Conservation (phyloP, 495 filamentous ascomycete genomes). For the Cladorrhinum samala region DNA sequence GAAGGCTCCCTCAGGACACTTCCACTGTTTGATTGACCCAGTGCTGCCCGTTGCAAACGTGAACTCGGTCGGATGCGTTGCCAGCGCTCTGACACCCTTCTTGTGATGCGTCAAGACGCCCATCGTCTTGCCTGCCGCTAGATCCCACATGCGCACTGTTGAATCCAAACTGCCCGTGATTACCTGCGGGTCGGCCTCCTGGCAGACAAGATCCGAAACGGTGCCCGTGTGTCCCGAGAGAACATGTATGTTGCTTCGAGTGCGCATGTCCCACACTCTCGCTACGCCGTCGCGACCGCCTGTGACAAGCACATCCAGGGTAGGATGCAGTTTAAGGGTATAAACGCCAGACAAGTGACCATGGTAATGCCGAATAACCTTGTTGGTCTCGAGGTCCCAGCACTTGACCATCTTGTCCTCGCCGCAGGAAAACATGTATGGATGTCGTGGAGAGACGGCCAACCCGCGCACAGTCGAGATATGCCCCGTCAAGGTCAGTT, state of each 20-base stretch:
- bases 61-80: conserved; percentile 86
- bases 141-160: conserved; percentile 91
- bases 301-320: conserved; percentile 88
- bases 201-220: conserved; percentile 80
- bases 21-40: conserved; percentile 98
- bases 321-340: conserved; percentile 83
- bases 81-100: conserved; percentile 84
- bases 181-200: conserved; percentile 95
- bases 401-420: conserved; percentile 99
- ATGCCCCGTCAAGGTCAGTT: conserved; percentile 89
- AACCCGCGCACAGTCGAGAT: conserved; percentile 94
- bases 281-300: conserved; percentile 92
- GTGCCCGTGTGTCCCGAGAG: conserved; percentile 84
- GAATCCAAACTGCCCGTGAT: conserved; percentile 87
- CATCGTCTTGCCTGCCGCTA: conserved; percentile 95
- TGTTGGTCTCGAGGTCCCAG: conserved; percentile 98
- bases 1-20: conserved; percentile 94
- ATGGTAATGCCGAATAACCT: conserved; percentile 97
- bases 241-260: conserved; percentile 90
- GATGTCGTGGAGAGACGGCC: conserved; percentile 88
- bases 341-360: conserved; percentile 96
- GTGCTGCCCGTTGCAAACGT: conserved; percentile 92
- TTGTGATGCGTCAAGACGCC: conserved; percentile 97
- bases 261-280: conserved; percentile 98
- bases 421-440: conserved; percentile 95